These are phyloP conservation scores for sorghum (Sorghum bicolor) DNA, from an alignment of 176 grass and related monocot species.

Conservation along the genomic window DNA sequence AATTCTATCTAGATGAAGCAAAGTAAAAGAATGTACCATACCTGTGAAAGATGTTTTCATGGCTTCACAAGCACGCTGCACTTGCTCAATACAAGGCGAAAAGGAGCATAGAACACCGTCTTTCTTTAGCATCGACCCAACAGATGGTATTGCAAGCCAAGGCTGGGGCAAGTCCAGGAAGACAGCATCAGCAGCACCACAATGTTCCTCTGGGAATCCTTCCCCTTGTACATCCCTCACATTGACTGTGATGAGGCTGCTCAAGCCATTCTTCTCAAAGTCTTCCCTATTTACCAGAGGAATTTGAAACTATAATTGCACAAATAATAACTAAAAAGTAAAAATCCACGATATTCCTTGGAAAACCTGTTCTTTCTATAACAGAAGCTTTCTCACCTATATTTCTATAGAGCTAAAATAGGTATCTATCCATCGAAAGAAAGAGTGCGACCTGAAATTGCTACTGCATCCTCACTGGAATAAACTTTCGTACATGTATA, in stretches of 20 bases:
- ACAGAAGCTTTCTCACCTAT: no score
- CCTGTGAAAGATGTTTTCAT: slow-evolving; percentile 75
- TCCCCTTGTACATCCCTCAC: slow-evolving; percentile 79
- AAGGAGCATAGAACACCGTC: slow-evolving; percentile 88
- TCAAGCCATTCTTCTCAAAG: slow-evolving; percentile 81
- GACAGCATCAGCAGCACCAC: slow-evolving; percentile 57
- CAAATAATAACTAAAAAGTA: neutral
- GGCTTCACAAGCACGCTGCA: slow-evolving; percentile 67
- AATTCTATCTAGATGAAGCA: neutral
- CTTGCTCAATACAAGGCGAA: slow-evolving; percentile 97
- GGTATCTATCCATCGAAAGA: neutral
- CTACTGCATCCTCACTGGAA: neutral
- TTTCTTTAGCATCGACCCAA: slow-evolving; percentile 57
- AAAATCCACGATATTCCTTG: neutral
- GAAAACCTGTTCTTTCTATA: neutral
- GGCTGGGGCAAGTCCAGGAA: slow-evolving; percentile 95
- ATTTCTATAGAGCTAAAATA: neutral
- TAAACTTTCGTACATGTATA: neutral
- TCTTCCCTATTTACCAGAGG: slow-evolving; percentile 51
- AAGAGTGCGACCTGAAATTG: neutral
- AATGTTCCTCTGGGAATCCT: slow-evolving; percentile 75
- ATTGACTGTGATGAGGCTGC: slow-evolving; percentile 62
- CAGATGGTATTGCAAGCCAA: slow-evolving; percentile 75
- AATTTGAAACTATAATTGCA: neutral
- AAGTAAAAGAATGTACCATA: slow-evolving; percentile 7